A percentile compares a stretch with the other conserved stretches of the same genome.
These are phyloP conservation scores for Debaryomycetaceae sp. DNA, from an alignment of 1,139 yeast genomes.

Conservation along the genomic window DNA sequence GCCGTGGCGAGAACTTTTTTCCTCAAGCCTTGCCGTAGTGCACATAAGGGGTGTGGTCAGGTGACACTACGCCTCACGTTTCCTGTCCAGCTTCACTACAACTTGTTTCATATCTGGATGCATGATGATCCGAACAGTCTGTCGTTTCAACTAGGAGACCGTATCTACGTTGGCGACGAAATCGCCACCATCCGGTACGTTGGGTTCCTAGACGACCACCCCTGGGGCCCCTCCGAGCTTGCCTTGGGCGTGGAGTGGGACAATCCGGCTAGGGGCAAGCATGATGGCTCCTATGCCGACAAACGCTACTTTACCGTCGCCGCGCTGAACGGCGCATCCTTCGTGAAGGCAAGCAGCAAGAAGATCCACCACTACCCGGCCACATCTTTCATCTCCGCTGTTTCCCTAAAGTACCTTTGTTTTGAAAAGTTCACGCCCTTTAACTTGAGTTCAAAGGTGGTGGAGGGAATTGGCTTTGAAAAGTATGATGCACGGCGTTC, in stretches of 20 bases:
- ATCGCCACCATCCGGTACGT: conserved; percentile 42
- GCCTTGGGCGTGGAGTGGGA: conserved; percentile 92
- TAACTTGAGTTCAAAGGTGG: conserved; percentile 42
- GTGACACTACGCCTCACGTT: too few relatives aligned
- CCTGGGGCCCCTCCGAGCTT: conserved; percentile 41
- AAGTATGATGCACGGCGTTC: conserved; percentile 38
- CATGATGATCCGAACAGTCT: too few relatives aligned
- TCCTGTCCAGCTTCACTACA: too few relatives aligned
- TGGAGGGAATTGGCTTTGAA: conserved; percentile 58
- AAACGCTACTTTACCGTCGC: conserved; percentile 41
- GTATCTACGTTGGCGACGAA: conserved; percentile 1
- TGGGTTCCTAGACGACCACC: conserved; percentile 40
- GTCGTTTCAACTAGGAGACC: too few relatives aligned
- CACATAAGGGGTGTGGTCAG: too few relatives aligned
- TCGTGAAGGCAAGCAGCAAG: conserved; percentile 39
- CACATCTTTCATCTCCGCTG: conserved; percentile 10
- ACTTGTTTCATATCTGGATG: too few relatives aligned
- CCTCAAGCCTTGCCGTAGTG: too few relatives aligned
- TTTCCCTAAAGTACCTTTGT: too few relatives aligned
- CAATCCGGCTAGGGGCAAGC: conserved; percentile 56
- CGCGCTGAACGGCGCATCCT: conserved; percentile 45
- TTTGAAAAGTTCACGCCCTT: too few relatives aligned
- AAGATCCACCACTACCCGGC: conserved; percentile 29
- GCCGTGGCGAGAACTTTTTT: too few relatives aligned
- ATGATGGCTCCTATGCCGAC: conserved; percentile 63